Percentiles rank a stretch among this genome's conserved stretches.
Conservation (phyloP, 2,329 filamentous ascomycete species). For the Pestalotiopsis sp. region DNA sequence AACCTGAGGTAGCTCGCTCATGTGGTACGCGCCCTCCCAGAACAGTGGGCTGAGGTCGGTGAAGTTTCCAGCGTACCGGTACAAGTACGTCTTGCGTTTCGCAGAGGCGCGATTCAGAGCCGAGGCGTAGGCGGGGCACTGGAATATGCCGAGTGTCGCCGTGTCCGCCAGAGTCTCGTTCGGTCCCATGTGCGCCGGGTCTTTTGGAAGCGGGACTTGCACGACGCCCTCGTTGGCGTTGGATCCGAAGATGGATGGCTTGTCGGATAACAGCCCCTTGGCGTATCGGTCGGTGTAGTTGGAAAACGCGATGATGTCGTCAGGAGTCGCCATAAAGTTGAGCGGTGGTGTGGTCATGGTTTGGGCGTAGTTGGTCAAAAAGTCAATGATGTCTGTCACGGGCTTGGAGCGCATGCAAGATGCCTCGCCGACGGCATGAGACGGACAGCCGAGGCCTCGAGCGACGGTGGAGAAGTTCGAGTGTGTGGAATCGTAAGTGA, state of each 20-base stretch:
- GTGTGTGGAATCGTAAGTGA: not conserved
- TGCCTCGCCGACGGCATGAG: not conserved
- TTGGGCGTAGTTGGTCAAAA: not conserved
- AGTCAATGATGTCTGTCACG: not conserved
- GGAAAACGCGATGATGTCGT: not conserved
- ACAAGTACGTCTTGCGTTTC: conserved; percentile 24
- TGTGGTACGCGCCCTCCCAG: conserved; percentile 32
- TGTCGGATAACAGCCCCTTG: not conserved
- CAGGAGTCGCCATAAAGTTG: not conserved
- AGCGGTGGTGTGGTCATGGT: not conserved
- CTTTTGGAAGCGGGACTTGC: not conserved
- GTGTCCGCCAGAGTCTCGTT: not conserved
- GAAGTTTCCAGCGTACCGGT: conserved; percentile 32
- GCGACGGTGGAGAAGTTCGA: not conserved
- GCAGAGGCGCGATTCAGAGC: not conserved
- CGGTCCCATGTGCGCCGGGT: not conserved
- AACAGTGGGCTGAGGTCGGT: conserved; percentile 26
- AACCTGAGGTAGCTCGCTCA: conserved; percentile 33
- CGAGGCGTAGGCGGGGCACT: not conserved
- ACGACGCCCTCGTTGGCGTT: not conserved
- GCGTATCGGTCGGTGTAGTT: conserved; percentile 9
- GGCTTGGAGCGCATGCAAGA: not conserved
- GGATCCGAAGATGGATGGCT: not conserved
- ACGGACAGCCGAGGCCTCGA: not conserved
- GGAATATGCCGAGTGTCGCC: not conserved